A percentile compares a stretch with the other conserved stretches of the same genome.
Evolutionary conservation across 2,329 filamentous ascomycete genomes (phyloP).

Genomic region (Herpotrichia juniperi): DNA sequence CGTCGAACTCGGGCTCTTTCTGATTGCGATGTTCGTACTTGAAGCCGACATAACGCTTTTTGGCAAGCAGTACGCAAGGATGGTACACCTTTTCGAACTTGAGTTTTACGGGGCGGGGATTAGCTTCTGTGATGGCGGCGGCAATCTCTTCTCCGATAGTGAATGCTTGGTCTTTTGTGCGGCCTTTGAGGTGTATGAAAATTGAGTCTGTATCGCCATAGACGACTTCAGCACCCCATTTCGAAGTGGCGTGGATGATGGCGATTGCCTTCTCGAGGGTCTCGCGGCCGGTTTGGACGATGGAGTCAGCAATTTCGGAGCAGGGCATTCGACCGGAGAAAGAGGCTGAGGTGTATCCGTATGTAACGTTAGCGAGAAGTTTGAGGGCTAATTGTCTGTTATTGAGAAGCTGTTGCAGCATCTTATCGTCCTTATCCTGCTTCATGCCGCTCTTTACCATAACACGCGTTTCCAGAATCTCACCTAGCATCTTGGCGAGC

Average conservation of each 20-base stretch:
- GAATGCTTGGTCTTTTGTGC: slow-evolving; percentile 87
- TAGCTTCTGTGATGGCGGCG: slow-evolving; percentile 82
- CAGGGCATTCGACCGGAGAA: slow-evolving; percentile 98
- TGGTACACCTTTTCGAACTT: slow-evolving; percentile 99
- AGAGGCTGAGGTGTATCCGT: slow-evolving; percentile 95
- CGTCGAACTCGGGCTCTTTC: slow-evolving; percentile 85
- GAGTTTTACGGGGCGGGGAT: slow-evolving; percentile 89
- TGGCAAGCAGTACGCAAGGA: slow-evolving; percentile 90
- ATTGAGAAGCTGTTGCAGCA: slow-evolving; percentile 84
- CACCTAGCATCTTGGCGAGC: slow-evolving; percentile 92
- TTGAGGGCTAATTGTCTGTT: slow-evolving; percentile 94
- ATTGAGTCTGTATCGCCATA: slow-evolving; percentile 98
- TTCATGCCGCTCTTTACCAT: slow-evolving; percentile 99
- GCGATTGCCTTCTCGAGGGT: slow-evolving; percentile 94
- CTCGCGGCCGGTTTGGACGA: slow-evolving; percentile 93
- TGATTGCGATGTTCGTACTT: slow-evolving; percentile 87
- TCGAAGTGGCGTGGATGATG: slow-evolving; percentile 83
- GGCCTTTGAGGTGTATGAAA: slow-evolving; percentile 87
- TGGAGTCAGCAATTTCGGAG: slow-evolving; percentile 96
- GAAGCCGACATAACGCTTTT: slow-evolving; percentile 98
- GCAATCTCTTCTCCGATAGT: slow-evolving; percentile 92
- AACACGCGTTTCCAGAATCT: slow-evolving; percentile 92
- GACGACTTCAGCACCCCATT: slow-evolving; percentile 94
- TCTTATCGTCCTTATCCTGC: slow-evolving; percentile 84
- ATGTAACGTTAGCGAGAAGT: slow-evolving; percentile 97